phyloP scores from a whole-genome alignment of 2,329 filamentous ascomycete genomes.

The Neofusicoccum umdonicola region DNA sequence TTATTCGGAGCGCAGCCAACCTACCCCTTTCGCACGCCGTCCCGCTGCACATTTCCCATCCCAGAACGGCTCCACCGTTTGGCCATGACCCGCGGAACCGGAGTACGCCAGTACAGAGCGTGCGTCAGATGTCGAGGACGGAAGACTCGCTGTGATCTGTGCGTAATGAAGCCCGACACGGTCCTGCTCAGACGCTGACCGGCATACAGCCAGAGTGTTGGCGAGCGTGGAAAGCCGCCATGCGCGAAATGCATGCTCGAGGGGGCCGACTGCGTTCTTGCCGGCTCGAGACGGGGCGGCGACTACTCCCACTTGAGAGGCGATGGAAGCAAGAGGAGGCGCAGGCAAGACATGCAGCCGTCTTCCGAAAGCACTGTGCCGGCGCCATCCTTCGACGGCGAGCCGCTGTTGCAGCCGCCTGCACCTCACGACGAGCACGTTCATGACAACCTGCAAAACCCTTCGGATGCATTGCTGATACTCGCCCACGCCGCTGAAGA shows the following conservation, averaged over 20 bases:
- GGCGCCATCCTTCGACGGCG: background rate
- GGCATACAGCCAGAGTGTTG: background rate
- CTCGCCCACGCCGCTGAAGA: conserved; percentile 17
- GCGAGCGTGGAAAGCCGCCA: conserved; percentile 17
- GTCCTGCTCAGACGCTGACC: background rate
- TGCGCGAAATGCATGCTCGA: conserved; percentile 17
- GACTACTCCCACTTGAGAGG: conserved; percentile 14
- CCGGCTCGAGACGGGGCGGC: conserved; percentile 12
- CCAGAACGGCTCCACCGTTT: background rate
- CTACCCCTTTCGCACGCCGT: background rate
- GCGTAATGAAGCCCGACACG: background rate
- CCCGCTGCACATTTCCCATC: background rate
- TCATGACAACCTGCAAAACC: conserved; percentile 10
- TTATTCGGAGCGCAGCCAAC: background rate
- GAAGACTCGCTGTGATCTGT: conserved; percentile 17
- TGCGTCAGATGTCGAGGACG: conserved; percentile 14
- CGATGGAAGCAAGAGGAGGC: background rate
- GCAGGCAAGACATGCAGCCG: background rate
- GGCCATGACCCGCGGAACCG: conserved; percentile 16
- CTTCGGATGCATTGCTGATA: conserved; percentile 14
- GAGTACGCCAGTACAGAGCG: conserved; percentile 16
- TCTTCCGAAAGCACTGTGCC: background rate
- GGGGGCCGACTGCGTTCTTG: conserved; percentile 11
- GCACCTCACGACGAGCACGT: background rate
- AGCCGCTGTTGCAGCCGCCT: background rate